phyloP scores from a whole-genome alignment of 495 filamentous ascomycete genomes.

The Penicillium pulvis region DNA sequence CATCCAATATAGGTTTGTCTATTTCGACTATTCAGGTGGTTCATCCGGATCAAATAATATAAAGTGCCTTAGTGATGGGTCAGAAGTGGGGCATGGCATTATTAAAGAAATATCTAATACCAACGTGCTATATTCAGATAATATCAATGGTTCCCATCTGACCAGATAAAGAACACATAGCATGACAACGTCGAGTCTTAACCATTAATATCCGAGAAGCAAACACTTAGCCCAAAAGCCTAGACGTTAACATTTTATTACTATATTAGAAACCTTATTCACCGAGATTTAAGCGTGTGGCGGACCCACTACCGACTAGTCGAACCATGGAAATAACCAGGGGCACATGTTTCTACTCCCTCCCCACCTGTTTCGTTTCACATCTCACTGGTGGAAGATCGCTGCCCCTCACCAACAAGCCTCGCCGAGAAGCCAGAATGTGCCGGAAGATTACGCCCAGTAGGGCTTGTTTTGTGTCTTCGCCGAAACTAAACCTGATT shows the following conservation, averaged over 20 bases:
- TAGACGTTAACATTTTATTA: neutral
- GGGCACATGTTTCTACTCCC: neutral
- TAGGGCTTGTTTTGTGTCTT: neutral
- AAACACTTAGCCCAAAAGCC: too few relatives aligned
- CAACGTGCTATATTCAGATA: too few relatives aligned
- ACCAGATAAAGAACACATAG: too few relatives aligned
- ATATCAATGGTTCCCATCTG: too few relatives aligned
- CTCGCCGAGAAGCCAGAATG: neutral
- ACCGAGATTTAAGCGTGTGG: neutral
- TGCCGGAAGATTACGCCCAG: neutral
- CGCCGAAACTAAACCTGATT: conserved; percentile 7
- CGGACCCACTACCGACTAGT: neutral
- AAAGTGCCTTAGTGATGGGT: too few relatives aligned
- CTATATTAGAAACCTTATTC: conserved; percentile 1
- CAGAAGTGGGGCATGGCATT: too few relatives aligned
- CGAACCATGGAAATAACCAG: conserved; percentile 4
- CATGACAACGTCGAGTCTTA: too few relatives aligned
- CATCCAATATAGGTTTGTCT: too few relatives aligned
- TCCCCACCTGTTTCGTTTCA: conserved; percentile 9
- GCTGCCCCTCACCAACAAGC: neutral
- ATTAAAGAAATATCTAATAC: too few relatives aligned
- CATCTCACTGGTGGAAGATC: conserved; percentile 12
- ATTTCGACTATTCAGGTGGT: too few relatives aligned
- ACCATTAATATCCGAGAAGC: too few relatives aligned
- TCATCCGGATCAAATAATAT: too few relatives aligned